phyloP scores from a whole-genome alignment of 2,329 filamentous ascomycete genomes.

The Paraphaeosphaeria minitans region DNA sequence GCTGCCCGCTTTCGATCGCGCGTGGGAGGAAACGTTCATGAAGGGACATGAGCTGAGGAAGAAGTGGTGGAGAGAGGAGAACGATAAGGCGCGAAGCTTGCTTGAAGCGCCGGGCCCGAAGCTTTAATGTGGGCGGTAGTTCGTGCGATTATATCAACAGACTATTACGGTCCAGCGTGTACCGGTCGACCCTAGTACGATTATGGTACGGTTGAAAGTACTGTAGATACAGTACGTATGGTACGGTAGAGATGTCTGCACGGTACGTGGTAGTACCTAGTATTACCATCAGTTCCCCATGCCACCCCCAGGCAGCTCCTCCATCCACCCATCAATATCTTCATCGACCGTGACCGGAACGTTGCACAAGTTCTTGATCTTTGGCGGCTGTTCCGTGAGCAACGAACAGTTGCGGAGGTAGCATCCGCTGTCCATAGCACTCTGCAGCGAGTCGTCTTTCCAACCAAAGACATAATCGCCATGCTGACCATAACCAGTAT shows the following conservation, averaged over 20 bases:
- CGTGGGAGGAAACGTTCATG: constrained; percentile 59
- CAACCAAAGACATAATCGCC: constrained; percentile 38
- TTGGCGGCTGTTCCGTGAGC: constrained; percentile 9
- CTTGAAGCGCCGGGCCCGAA: neutral
- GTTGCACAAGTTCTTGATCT: constrained; percentile 32
- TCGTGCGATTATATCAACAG: neutral
- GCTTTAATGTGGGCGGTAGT: neutral
- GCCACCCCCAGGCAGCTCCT: constrained; percentile 15
- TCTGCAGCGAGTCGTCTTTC: constrained; percentile 35
- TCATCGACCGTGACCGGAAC: constrained; percentile 29
- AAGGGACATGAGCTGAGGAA: constrained; percentile 62
- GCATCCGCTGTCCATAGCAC: constrained; percentile 27
- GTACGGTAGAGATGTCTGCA: no score
- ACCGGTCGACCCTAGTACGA: no score
- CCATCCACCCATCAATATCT: constrained; percentile 31
- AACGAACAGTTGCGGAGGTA: constrained; percentile 23
- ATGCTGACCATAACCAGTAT: constrained; percentile 36
- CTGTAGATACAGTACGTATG: no score
- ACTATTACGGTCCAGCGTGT: neutral
- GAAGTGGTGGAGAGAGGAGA: constrained; percentile 62
- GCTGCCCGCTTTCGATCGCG: constrained; percentile 49
- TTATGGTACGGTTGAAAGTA: no score
- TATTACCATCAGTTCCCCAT: neutral
- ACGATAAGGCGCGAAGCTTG: constrained; percentile 44
- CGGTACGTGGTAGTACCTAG: no score